phyloP scores from a whole-genome alignment of 768 basidiomycete species.

The Polyporus arcularius region DNA sequence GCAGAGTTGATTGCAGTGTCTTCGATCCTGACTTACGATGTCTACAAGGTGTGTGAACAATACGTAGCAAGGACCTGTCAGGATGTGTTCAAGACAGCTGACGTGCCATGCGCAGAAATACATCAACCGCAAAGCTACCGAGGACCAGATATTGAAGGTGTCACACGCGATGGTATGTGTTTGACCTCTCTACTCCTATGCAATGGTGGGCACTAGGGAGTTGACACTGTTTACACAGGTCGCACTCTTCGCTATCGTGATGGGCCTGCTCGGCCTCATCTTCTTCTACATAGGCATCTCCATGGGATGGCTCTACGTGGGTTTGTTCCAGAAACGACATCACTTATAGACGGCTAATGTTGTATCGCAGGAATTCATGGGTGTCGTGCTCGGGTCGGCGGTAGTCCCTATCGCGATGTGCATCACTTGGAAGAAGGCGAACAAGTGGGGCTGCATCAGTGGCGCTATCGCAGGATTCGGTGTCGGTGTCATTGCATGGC shows the following conservation, averaged over 20 bases:
- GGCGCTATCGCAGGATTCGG: constrained; percentile 72
- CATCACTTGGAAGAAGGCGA: constrained; percentile 84
- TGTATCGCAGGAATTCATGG: constrained; percentile 73
- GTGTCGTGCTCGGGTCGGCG: constrained; percentile 79
- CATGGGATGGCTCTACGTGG: constrained; percentile 91
- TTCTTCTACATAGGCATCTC: constrained; percentile 91
- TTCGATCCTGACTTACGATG: constrained; percentile 78
- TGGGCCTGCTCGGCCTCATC: constrained; percentile 80
- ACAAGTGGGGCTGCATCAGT: constrained; percentile 80
- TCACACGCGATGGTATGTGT: constrained; percentile 63
- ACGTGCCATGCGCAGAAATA: constrained; percentile 48
- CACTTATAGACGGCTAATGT: neutral
- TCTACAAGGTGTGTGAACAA: constrained; percentile 61
- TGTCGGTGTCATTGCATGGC: constrained; percentile 78
- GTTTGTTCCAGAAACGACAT: constrained; percentile 27
- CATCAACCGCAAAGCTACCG: constrained; percentile 80
- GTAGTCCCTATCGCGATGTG: constrained; percentile 87
- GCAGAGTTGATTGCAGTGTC: constrained; percentile 94
- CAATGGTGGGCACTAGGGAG: neutral
- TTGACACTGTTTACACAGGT: constrained; percentile 42
- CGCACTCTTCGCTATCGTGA: constrained; percentile 68
- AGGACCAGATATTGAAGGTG: constrained; percentile 65
- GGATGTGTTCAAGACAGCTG: neutral
- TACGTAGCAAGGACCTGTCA: neutral
- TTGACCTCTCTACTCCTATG: neutral